phyloP scores from a whole-genome alignment of 1,284 basidiomycete genomes.

The Nidula niveotomentosa region DNA sequence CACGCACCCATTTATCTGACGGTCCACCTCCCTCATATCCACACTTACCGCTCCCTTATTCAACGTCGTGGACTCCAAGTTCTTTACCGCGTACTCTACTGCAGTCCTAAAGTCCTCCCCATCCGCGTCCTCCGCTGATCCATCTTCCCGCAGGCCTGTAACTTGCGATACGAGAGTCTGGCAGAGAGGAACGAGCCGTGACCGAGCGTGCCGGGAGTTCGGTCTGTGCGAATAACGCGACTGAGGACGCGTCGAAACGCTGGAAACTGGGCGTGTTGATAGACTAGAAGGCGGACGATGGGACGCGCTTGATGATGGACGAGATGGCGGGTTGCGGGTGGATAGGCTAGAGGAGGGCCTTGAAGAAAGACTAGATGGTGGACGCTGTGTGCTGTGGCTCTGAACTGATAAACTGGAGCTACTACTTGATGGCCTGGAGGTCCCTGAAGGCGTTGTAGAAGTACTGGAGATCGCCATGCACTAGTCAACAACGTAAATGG shows the following conservation, averaged over 20 bases:
- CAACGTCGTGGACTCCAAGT: slow-evolving; percentile 40
- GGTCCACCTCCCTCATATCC: slow-evolving; percentile 55
- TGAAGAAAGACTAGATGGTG: slow-evolving; percentile 12
- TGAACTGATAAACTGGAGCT: slow-evolving; percentile 7
- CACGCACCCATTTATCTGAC: slow-evolving; percentile 57
- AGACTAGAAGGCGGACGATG: slow-evolving; percentile 25
- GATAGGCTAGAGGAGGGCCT: slow-evolving; percentile 11
- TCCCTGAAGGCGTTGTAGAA: slow-evolving; percentile 2
- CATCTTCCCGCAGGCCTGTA: slow-evolving; percentile 37
- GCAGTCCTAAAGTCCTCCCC: slow-evolving; percentile 45
- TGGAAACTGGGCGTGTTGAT: slow-evolving; percentile 26
- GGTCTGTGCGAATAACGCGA: slow-evolving; percentile 59
- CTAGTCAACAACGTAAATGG: too few relatives aligned
- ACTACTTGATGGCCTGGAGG: slow-evolving; percentile 19
- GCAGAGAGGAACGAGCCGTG: slow-evolving; percentile 51
- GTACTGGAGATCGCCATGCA: background rate
- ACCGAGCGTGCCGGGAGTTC: slow-evolving; percentile 49
- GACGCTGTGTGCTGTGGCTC: slow-evolving; percentile 10
- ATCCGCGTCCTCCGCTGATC: slow-evolving; percentile 35
- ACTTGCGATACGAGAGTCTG: slow-evolving; percentile 58
- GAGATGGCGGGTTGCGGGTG: slow-evolving; percentile 1
- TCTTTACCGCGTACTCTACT: slow-evolving; percentile 54
- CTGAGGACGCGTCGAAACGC: slow-evolving; percentile 35
- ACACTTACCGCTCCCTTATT: slow-evolving; percentile 53
- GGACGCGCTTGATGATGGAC: slow-evolving; percentile 36